These are phyloP conservation scores for Monoraphidium neglectum DNA, from an alignment of 139 green algal species.

Conservation along the genomic window DNA sequence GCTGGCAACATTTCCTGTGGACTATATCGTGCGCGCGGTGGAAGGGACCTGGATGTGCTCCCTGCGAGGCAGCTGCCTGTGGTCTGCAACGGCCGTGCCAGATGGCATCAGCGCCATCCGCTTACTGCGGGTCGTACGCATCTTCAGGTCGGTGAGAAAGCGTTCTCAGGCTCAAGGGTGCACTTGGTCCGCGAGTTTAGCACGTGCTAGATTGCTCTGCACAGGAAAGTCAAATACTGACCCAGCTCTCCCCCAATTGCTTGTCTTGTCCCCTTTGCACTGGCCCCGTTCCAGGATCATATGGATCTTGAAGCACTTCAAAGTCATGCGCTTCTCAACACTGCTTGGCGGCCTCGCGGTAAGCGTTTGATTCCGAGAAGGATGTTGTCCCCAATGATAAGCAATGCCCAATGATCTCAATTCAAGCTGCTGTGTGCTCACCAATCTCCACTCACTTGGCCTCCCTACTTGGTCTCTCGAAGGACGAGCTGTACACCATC, in stretches of 20 bases:
- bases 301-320: slow-evolving; percentile 65
- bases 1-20: slow-evolving; percentile 60
- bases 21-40: slow-evolving; percentile 50
- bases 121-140: slow-evolving; percentile 43
- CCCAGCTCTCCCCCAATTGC: too few relatives aligned
- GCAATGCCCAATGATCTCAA: too few relatives aligned
- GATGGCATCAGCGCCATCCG: slow-evolving; percentile 19
- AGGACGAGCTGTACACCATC: slow-evolving; percentile 52
- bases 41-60: slow-evolving; percentile 54
- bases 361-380: neutral
- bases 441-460: too few relatives aligned
- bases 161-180: too few relatives aligned
- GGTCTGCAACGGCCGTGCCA: neutral
- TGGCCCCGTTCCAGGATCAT: slow-evolving; percentile 29
- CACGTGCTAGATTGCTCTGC: too few relatives aligned
- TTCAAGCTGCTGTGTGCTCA: too few relatives aligned
- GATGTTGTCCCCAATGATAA: too few relatives aligned
- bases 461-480: too few relatives aligned
- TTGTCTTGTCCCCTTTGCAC: too few relatives aligned
- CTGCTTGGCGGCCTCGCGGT: slow-evolving; percentile 48
- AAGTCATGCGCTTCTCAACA: slow-evolving; percentile 41
- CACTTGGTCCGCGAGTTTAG: too few relatives aligned
- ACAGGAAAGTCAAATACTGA: too few relatives aligned
- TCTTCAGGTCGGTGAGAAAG: too few relatives aligned
- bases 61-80: slow-evolving; percentile 34